phyloP scores from a whole-genome alignment of 2,329 filamentous ascomycete genomes.

The Penicillium sp. region DNA sequence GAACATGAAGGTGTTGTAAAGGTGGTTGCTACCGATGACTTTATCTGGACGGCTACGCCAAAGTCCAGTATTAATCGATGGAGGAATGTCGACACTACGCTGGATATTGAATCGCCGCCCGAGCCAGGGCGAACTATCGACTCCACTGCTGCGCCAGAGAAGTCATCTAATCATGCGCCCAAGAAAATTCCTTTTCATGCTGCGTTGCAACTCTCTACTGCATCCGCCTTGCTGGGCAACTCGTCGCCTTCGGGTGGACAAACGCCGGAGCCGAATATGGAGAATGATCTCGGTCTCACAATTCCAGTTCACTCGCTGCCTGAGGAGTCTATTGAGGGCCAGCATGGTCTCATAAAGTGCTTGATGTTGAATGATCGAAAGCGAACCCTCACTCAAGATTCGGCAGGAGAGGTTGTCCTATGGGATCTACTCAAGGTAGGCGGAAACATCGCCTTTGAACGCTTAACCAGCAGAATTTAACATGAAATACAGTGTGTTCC shows the following conservation, averaged over 20 bases:
- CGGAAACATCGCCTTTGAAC: no score
- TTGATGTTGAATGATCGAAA: conserved; percentile 84
- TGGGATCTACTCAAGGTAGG: conserved; percentile 86
- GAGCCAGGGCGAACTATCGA: conserved; percentile 45
- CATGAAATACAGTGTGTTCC: conserved; percentile 62
- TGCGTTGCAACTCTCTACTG: conserved; percentile 77
- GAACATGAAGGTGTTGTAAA: conserved; percentile 71
- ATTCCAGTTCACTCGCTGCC: conserved; percentile 64
- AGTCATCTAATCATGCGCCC: conserved; percentile 18
- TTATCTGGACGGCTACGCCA: conserved; percentile 85
- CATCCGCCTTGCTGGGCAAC: conserved; percentile 64
- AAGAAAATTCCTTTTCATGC: conserved; percentile 70
- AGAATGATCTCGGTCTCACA: conserved; percentile 46
- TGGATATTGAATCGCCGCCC: conserved; percentile 54
- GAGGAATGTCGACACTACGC: conserved; percentile 75
- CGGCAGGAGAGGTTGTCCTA: conserved; percentile 85
- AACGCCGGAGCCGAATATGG: conserved; percentile 51
- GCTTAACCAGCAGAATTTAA: neutral
- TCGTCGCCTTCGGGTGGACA: conserved; percentile 46
- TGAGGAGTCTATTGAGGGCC: conserved; percentile 83
- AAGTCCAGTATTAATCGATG: conserved; percentile 90
- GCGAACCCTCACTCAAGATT: conserved; percentile 84
- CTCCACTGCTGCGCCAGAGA: conserved; percentile 13
- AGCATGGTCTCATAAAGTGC: conserved; percentile 92
- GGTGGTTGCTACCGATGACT: conserved; percentile 60